These are phyloP conservation scores for Carex kokanica DNA, from an alignment of 176 grass and related monocot genomes.

Conservation along the genomic window DNA sequence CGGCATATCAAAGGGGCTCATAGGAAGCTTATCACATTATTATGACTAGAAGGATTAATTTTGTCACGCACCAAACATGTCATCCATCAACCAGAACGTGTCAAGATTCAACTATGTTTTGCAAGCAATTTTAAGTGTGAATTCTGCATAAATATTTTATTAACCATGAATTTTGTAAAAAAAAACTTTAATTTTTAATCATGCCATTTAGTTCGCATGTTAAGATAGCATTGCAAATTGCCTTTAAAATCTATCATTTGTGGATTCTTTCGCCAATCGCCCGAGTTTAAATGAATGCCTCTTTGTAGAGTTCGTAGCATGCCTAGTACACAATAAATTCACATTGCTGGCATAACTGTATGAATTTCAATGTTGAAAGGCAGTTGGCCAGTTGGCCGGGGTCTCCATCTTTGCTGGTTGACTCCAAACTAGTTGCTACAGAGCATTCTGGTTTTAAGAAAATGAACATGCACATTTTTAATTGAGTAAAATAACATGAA, in stretches of 20 bases:
- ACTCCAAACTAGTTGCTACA: not conserved
- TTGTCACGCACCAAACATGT: not conserved
- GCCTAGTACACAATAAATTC: too few relatives aligned
- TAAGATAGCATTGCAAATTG: not conserved
- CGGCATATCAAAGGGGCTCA: too few relatives aligned
- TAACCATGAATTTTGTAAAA: not conserved
- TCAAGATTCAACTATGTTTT: not conserved
- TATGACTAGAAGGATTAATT: not conserved
- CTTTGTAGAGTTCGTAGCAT: not conserved
- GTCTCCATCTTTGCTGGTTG: not conserved
- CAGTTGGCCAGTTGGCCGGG: not conserved
- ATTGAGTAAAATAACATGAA: too few relatives aligned
- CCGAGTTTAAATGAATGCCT: not conserved
- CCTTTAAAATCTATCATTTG: not conserved
- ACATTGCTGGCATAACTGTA: not conserved
- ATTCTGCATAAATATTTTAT: not conserved
- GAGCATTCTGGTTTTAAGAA: not conserved
- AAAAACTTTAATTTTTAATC: not conserved
- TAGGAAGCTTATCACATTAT: not conserved
- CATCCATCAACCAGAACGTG: not conserved
- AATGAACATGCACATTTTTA: not conserved
- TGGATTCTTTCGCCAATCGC: too few relatives aligned
- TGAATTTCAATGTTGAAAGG: too few relatives aligned
- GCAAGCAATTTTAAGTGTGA: not conserved
- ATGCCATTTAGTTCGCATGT: not conserved